A percentile compares a stretch with the other conserved stretches of the same genome.
Conservation (phyloP, 192 early-diverging fungal genomes). For the Piromyces finnis region DNA sequence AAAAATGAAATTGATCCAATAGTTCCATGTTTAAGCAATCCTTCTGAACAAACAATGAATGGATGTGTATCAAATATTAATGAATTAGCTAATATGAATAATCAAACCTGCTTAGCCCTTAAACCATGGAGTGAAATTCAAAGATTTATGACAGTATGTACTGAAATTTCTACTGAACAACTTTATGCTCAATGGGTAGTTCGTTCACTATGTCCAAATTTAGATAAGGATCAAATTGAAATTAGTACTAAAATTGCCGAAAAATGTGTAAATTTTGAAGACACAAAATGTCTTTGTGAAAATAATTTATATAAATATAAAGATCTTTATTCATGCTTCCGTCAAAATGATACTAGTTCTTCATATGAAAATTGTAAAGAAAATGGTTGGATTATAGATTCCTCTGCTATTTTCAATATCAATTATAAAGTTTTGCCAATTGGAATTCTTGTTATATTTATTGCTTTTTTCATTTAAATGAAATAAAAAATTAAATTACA, state of each 20-base stretch:
- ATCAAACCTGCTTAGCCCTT: neutral
- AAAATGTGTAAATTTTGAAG: neutral
- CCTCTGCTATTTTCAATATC: neutral
- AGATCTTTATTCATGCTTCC: neutral
- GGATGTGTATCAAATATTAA: neutral
- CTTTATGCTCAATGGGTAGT: neutral
- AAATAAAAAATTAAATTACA: no score
- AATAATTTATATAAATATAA: neutral
- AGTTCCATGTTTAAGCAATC: neutral
- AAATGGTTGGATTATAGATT: neutral
- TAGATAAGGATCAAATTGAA: neutral
- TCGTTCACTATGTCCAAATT: neutral
- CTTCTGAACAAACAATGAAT: neutral
- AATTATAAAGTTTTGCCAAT: neutral
- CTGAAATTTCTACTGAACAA: neutral
- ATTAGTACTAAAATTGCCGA: neutral
- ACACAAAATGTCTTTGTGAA: neutral
- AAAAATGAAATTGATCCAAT: neutral
- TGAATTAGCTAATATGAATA: neutral
- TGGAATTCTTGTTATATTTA: neutral
- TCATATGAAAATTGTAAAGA: neutral
- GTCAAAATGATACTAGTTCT: neutral
- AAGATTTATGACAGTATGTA: neutral
- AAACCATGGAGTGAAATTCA: neutral
- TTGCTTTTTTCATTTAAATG: neutral